These are phyloP conservation scores for Cnidoscolus chayamansa DNA, from an alignment of 441 rosid genomes.

Conservation along the genomic window DNA sequence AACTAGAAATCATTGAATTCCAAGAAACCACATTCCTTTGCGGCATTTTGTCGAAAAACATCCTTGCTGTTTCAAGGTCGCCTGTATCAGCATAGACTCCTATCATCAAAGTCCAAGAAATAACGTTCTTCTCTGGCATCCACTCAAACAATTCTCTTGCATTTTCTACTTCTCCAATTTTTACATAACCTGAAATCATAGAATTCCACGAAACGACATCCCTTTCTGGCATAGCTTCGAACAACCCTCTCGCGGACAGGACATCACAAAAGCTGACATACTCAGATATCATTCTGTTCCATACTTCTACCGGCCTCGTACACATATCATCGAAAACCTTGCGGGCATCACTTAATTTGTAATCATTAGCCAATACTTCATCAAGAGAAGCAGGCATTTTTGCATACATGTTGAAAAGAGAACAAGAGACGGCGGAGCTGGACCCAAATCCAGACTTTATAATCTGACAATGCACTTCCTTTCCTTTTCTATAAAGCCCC, in stretches of 20 bases:
- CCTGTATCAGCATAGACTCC: constrained; percentile 23
- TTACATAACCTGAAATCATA: constrained; percentile 30
- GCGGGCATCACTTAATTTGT: constrained; percentile 41
- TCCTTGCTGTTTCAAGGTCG: constrained; percentile 20
- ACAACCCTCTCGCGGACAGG: constrained; percentile 49
- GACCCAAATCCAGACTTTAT: constrained; percentile 34
- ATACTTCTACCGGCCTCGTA: constrained; percentile 45
- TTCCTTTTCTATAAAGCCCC: constrained; percentile 17
- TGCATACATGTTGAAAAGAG: constrained; percentile 30
- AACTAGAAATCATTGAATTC: constrained; percentile 29
- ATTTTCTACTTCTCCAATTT: constrained; percentile 19
- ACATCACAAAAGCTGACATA: constrained; percentile 52
- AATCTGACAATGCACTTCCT: constrained; percentile 28
- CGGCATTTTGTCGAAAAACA: constrained; percentile 26
- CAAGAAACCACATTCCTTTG: constrained; percentile 29
- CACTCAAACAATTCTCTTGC: constrained; percentile 27
- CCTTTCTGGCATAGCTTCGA: constrained; percentile 58
- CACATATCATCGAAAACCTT: constrained; percentile 63
- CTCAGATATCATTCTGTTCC: constrained; percentile 63
- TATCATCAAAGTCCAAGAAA: constrained; percentile 34
- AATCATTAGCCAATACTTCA: background rate
- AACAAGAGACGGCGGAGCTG: constrained; percentile 16
- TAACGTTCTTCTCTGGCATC: constrained; percentile 33
- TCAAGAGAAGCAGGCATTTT: constrained; percentile 17
- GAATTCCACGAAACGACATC: constrained; percentile 65